Percentiles rank a stretch among this genome's conserved stretches.
Evolutionary conservation across 179 eudicot species (phyloP).

Genomic region (Amaranthus tricolor): DNA sequence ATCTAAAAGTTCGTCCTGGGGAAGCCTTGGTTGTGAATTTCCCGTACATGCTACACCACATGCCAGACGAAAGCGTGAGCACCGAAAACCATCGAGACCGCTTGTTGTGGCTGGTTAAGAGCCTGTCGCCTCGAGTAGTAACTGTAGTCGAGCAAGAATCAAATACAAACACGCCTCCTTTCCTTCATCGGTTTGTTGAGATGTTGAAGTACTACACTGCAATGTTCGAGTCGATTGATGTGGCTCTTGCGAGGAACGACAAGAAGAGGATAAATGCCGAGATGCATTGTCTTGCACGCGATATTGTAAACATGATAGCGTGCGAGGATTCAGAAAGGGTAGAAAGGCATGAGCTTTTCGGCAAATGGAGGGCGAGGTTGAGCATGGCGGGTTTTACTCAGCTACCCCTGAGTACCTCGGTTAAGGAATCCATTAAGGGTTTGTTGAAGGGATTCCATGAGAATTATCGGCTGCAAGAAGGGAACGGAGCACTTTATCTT

Average conservation of each 20-base stretch:
- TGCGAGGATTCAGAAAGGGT: constrained; percentile 70
- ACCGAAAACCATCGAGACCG: constrained; percentile 71
- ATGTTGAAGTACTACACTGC: constrained; percentile 71
- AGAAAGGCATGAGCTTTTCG: constrained; percentile 63
- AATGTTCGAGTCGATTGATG: constrained; percentile 81
- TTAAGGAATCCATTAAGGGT: constrained; percentile 23
- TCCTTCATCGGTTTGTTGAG: constrained; percentile 55
- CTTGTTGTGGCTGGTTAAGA: constrained; percentile 61
- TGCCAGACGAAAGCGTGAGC: constrained; percentile 87
- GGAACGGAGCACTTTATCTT: constrained; percentile 52
- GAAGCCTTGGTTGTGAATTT: constrained; percentile 78
- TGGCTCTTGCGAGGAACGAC: constrained; percentile 52
- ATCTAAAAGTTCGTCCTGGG: constrained; percentile 40
- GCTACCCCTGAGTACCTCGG: constrained; percentile 37
- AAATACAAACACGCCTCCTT: constrained; percentile 70
- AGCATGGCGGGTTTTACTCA: constrained; percentile 61
- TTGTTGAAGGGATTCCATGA: constrained; percentile 45
- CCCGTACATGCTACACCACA: constrained; percentile 71
- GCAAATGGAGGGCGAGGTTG: constrained; percentile 71
- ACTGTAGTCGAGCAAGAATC: constrained; percentile 73
- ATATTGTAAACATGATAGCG: constrained; percentile 73
- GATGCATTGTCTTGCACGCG: constrained; percentile 80
- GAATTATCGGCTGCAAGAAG: constrained; percentile 45
- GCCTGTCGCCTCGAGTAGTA: constrained; percentile 64
- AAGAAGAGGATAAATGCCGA: constrained; percentile 65